Percentiles rank a stretch among this genome's conserved stretches.
These are phyloP conservation scores for Dendrobium huoshanense DNA, from an alignment of 106 monocot genomes.

Conservation along the genomic window DNA sequence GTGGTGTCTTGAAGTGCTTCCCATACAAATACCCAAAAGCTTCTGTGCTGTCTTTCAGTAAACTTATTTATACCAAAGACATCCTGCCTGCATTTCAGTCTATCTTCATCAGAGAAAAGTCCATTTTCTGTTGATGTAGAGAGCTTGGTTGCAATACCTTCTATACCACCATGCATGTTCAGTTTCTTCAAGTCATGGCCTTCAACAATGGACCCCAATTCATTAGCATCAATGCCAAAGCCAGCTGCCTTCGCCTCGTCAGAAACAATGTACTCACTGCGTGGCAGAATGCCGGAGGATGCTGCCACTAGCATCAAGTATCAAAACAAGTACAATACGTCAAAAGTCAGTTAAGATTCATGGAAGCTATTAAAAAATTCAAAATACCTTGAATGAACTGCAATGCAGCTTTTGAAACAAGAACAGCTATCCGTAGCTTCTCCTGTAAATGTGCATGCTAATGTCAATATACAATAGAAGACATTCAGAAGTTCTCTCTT, in stretches of 20 bases:
- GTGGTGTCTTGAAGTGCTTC: slow-evolving; percentile 19
- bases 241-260: slow-evolving; percentile 12
- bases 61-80: slow-evolving; percentile 14
- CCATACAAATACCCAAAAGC: slow-evolving; percentile 26
- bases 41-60: slow-evolving; percentile 2
- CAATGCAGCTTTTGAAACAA: slow-evolving; percentile 22
- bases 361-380: background rate
- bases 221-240: slow-evolving; percentile 16
- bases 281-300: background rate
- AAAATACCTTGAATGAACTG: slow-evolving; percentile 19
- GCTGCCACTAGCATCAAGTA: background rate
- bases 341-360: background rate
- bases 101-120: slow-evolving; percentile 1
- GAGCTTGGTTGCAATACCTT: slow-evolving; percentile 15
- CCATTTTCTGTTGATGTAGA: slow-evolving; percentile 10
- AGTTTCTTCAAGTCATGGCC: slow-evolving; percentile 18
- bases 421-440: slow-evolving; percentile 18
- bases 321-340: background rate
- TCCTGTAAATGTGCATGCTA: slow-evolving; percentile 6
- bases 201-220: slow-evolving; percentile 15
- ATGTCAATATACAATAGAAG: background rate
- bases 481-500: background rate
- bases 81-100: slow-evolving; percentile 9
- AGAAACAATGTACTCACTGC: slow-evolving; percentile 13
- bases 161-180: slow-evolving; percentile 18